Conservation (phyloP, 2,329 filamentous ascomycete genomes). For the Myriosclerotinia duriaeana region DNA sequence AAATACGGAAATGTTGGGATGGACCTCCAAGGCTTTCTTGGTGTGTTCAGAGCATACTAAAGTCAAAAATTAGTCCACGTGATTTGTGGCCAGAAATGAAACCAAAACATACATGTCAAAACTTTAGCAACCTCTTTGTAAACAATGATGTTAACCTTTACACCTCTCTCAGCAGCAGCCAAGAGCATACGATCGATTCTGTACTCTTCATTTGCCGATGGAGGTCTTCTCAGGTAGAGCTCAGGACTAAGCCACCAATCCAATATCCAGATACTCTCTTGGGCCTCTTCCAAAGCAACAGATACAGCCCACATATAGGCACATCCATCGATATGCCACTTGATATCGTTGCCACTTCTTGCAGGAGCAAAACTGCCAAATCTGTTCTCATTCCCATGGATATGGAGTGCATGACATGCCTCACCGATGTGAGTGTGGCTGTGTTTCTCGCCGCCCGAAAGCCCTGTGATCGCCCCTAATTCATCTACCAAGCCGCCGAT, state of each 20-base stretch:
- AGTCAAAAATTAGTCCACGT: slow-evolving; percentile 35
- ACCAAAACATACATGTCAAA: slow-evolving; percentile 67
- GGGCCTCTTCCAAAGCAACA: slow-evolving; percentile 72
- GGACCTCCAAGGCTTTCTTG: slow-evolving; percentile 75
- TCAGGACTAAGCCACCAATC: slow-evolving; percentile 89
- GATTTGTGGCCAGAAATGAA: slow-evolving; percentile 1
- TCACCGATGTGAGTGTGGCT: slow-evolving; percentile 48
- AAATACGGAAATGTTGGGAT: slow-evolving; percentile 85
- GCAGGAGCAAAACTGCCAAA: slow-evolving; percentile 71
- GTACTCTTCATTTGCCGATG: slow-evolving; percentile 77
- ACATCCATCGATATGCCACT: slow-evolving; percentile 87
- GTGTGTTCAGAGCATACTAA: slow-evolving; percentile 70
- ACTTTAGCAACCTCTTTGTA: slow-evolving; percentile 90
- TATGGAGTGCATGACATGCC: slow-evolving; percentile 45
- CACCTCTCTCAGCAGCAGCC: slow-evolving; percentile 78
- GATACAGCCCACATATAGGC: slow-evolving; percentile 85
- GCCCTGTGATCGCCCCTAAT: slow-evolving; percentile 33
- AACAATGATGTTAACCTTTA: slow-evolving; percentile 81
- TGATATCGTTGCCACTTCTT: slow-evolving; percentile 68
- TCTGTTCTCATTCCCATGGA: slow-evolving; percentile 51
- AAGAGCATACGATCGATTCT: slow-evolving; percentile 80
- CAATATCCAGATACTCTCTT: slow-evolving; percentile 72
- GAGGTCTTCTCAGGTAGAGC: slow-evolving; percentile 80
- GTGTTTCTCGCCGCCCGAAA: slow-evolving; percentile 43
- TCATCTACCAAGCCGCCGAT: slow-evolving; percentile 30